A percentile compares a stretch with the other conserved stretches of the same genome.
These are phyloP conservation scores for Fusarium longipes DNA, from an alignment of 2,329 filamentous ascomycete genomes.

Conservation along the genomic window DNA sequence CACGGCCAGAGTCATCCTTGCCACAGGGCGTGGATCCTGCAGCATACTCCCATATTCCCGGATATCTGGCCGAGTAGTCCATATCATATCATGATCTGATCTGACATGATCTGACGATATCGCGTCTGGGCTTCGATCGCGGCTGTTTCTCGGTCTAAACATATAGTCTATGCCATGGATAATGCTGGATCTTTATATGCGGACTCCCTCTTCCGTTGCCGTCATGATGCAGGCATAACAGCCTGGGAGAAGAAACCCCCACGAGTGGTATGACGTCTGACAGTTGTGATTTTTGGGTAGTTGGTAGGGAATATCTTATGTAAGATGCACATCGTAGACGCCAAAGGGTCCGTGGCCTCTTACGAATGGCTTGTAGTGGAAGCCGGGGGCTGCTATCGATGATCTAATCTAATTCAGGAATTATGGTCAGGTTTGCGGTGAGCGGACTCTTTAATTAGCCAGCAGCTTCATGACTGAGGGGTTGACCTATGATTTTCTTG, in stretches of 20 bases:
- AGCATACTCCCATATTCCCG: conserved; percentile 11
- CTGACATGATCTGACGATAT: conserved; percentile 29
- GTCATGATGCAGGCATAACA: not conserved
- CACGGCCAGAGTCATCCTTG: not conserved
- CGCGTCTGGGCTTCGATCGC: conserved; percentile 6
- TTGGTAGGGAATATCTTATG: not conserved
- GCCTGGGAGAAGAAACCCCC: not conserved
- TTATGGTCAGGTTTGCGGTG: conserved; percentile 29
- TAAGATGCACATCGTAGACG: not conserved
- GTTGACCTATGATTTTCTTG: not conserved
- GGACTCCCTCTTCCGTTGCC: conserved; percentile 27
- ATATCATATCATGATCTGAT: conserved; percentile 32
- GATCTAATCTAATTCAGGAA: conserved; percentile 27
- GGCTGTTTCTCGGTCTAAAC: conserved; percentile 32
- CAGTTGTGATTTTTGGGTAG: not conserved
- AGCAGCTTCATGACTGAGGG: not conserved
- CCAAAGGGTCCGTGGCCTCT: conserved; percentile 3
- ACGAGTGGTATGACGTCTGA: conserved; percentile 6
- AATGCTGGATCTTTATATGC: conserved; percentile 16
- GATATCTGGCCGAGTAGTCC: conserved; percentile 33
- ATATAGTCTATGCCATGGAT: not conserved
- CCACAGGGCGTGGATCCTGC: not conserved
- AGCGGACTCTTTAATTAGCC: conserved; percentile 14
- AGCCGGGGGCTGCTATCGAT: conserved; percentile 4
- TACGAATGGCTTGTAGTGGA: conserved; percentile 2